phyloP scores from a whole-genome alignment of 495 filamentous ascomycete species.

The Pyrenula aspistea region DNA sequence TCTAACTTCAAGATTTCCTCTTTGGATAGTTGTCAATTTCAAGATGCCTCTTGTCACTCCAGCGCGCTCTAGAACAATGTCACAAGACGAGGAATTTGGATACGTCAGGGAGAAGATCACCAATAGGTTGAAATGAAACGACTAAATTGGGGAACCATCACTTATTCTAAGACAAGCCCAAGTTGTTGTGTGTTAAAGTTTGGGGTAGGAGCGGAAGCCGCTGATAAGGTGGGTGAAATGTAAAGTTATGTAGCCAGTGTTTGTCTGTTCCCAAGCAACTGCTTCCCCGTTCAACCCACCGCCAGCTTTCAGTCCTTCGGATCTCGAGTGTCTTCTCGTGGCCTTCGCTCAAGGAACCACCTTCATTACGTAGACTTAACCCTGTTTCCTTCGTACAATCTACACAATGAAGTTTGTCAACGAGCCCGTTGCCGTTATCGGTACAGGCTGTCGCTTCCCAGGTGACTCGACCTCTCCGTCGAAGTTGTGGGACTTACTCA shows the following conservation, averaged over 20 bases:
- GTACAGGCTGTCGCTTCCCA: conserved; percentile 34
- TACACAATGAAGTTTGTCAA: neutral
- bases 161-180: neutral
- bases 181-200: neutral
- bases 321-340: neutral
- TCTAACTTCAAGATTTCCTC: no score
- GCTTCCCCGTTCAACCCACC: neutral
- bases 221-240: neutral
- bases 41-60: no score
- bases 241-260: neutral
- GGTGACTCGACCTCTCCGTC: conserved; percentile 13
- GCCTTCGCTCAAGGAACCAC: neutral
- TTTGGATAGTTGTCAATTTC: no score
- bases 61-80: no score
- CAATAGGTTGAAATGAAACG: neutral
- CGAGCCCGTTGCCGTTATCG: conserved; percentile 31
- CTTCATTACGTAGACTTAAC: neutral
- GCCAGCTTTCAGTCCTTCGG: neutral
- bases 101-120: neutral
- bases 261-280: neutral
- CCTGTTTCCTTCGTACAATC: neutral
- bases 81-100: no score
- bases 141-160: neutral
- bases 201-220: neutral
- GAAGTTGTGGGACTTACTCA: conserved; percentile 23